phyloP scores from a whole-genome alignment of 176 grass and related monocot genomes.

The Oryza brachyantha region DNA sequence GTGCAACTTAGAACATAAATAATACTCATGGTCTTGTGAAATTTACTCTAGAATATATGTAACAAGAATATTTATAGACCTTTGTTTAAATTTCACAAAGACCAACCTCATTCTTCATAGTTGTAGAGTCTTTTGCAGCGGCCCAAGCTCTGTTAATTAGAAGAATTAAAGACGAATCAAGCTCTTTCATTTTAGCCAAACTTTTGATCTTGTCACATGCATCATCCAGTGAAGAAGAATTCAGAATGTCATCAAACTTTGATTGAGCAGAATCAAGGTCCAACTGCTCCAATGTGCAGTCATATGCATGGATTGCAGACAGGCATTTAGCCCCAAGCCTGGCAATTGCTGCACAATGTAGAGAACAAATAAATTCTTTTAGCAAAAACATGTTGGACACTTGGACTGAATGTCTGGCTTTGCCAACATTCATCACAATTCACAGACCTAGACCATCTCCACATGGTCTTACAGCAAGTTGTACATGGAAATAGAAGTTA shows the following conservation, averaged over 20 bases:
- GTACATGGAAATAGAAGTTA: too few relatives aligned
- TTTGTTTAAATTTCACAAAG: background rate
- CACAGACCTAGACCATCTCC: background rate
- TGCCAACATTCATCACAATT: too few relatives aligned
- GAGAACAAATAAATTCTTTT: background rate
- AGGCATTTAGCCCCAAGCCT: conserved; percentile 91
- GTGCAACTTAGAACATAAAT: too few relatives aligned
- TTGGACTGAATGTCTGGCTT: background rate
- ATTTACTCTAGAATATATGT: too few relatives aligned
- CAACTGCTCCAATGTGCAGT: conserved; percentile 69
- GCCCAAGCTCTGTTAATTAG: conserved; percentile 88
- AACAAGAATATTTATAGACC: background rate
- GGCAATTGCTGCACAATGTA: conserved; percentile 58
- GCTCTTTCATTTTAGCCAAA: conserved; percentile 78
- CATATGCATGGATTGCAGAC: conserved; percentile 81
- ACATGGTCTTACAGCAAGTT: background rate
- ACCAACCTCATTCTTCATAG: conserved; percentile 67
- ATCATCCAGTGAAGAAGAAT: conserved; percentile 84
- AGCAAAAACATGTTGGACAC: background rate
- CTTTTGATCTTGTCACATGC: conserved; percentile 67
- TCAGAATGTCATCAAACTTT: conserved; percentile 88
- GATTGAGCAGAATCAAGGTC: conserved; percentile 67
- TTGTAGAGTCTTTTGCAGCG: conserved; percentile 77
- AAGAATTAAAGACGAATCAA: conserved; percentile 93
- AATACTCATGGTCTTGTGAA: too few relatives aligned